Evolutionary conservation across 2,329 filamentous ascomycete genomes (phyloP).

Genomic region (Phoma herbarum): DNA sequence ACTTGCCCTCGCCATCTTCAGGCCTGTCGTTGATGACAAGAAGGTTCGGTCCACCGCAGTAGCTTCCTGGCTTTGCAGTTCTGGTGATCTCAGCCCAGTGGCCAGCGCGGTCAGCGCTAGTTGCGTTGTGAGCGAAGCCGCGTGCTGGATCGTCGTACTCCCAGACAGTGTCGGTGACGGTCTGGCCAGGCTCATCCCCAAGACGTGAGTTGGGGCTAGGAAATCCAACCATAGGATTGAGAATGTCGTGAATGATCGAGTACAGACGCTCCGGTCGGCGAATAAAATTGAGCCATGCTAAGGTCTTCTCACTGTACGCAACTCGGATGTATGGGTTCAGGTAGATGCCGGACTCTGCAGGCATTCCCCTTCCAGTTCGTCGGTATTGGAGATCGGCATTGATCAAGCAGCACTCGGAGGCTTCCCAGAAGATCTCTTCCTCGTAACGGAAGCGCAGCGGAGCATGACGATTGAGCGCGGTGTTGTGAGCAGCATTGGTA

Average conservation of each 20-base stretch:
- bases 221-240: conserved; percentile 65
- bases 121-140: conserved; percentile 38
- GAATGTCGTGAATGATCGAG: conserved; percentile 64
- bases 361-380: conserved; percentile 49
- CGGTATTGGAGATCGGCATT: conserved; percentile 55
- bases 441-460: conserved; percentile 58
- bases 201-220: conserved; percentile 70
- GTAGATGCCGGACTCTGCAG: conserved; percentile 67
- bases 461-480: conserved; percentile 31
- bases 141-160: conserved; percentile 47
- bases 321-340: conserved; percentile 80
- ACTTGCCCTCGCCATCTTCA: conserved; percentile 42
- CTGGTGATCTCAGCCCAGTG: conserved; percentile 52
- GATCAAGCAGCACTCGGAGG: conserved; percentile 59
- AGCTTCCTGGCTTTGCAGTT: conserved; percentile 61
- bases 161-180: conserved; percentile 63
- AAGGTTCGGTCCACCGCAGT: conserved; percentile 65
- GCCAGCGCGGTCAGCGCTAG: conserved; percentile 37
- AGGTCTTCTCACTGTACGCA: conserved; percentile 67
- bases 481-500: conserved; percentile 32
- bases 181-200: conserved; percentile 65
- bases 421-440: conserved; percentile 56
- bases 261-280: conserved; percentile 74
- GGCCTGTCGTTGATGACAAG: conserved; percentile 56
- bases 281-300: conserved; percentile 67